These are phyloP conservation scores for Tritrichomonas foetus DNA, from an alignment of 208 protist genomes.

Conservation along the genomic window DNA sequence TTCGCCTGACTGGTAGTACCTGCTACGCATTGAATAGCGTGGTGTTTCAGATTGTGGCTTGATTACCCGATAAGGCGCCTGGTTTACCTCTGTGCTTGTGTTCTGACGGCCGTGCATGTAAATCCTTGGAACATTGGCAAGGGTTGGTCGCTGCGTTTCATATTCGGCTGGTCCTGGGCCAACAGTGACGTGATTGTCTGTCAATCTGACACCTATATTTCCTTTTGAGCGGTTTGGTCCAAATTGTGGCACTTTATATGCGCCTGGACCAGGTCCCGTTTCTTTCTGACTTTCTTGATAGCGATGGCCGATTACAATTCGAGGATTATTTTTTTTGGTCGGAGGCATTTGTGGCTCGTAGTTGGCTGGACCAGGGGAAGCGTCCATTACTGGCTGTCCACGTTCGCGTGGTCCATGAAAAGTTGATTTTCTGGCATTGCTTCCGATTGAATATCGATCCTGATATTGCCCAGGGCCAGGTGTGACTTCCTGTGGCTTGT, in stretches of 20 bases:
- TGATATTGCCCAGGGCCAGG: conserved; percentile 14
- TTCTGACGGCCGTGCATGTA: background rate
- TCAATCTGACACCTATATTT: background rate
- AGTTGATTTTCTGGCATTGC: background rate
- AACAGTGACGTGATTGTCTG: background rate
- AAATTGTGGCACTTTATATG: background rate
- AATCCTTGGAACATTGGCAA: background rate
- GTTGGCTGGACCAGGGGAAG: background rate
- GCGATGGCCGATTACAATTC: background rate
- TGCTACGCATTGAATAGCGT: background rate
- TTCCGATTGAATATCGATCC: background rate
- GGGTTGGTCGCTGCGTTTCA: background rate
- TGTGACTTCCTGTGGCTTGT: background rate
- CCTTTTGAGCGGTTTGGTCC: background rate
- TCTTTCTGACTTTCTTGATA: background rate
- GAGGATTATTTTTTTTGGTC: background rate
- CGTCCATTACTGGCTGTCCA: background rate
- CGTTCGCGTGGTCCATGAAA: background rate
- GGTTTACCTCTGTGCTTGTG: background rate
- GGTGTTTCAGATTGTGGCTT: background rate
- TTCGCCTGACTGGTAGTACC: background rate
- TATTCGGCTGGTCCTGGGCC: background rate
- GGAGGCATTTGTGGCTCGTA: background rate
- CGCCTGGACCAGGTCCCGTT: background rate
- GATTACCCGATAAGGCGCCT: background rate